Base-by-base conservation (phyloP, 306 rosid genomes). In the Quercus berberidifolia region DNA sequence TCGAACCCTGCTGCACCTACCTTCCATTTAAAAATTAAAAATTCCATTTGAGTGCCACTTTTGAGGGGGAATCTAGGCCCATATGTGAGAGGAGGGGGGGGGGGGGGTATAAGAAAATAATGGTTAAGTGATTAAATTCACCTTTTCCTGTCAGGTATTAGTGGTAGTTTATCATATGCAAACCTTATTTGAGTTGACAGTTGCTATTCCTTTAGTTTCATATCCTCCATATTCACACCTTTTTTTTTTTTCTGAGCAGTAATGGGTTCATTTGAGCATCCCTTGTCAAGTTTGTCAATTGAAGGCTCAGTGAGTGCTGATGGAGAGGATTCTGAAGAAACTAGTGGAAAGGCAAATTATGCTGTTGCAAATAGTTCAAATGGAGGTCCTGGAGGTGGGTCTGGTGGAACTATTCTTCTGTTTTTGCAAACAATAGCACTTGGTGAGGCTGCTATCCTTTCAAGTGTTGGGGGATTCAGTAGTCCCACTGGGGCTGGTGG, bases 381-480 rank as follows among this genome's bases (percentile, higher is more conserved):
- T 82, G 93, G 87, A 71, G 93, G 88, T 70, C 94, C 94, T 55
- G 99, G 99, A 33, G 99, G 99, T 79, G 99, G 96, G 67, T 96
- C 99, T 83, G 99, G 99, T 79, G 99, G 99, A 76, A 86, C 94
- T 70, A 65, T 96, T 74, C 96, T 96, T 71, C 21, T 91, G 80
- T 96, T 96, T 91, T 88, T 96, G 83, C 93, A 80, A 64, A 85
- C 84, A 19, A 51, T 96, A 77, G 75, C 74, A 70, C 85, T 96
- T 81, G 88, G 80, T 60, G 88, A 91, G 83, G 87, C 94, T 70
- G 98, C 98, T 78, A 43, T 82, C 74, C 97, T 96, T 87, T 93
- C 99, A 25, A 93, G 93, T 84, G 72, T 71, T 73, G 99, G 99
- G 64, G 98, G 99, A 84, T 87, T 90, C 84, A 85, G 96, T 78